phyloP scores from a whole-genome alignment of 495 filamentous ascomycete genomes.

The Zalerion maritima region DNA sequence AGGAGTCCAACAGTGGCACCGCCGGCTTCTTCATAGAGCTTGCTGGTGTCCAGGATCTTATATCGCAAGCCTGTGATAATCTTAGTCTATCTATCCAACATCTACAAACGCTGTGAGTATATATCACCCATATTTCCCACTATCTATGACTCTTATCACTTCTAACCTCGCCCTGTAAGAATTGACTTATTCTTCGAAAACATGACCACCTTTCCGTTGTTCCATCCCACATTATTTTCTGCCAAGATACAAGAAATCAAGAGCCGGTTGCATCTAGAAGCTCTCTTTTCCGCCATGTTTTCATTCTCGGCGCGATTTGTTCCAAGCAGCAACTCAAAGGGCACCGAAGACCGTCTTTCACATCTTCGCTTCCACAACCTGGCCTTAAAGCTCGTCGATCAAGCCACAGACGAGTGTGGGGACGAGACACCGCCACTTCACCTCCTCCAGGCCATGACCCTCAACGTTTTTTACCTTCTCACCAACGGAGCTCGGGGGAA shows the following conservation, averaged over 20 bases:
- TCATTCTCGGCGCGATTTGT: conserved; percentile 12
- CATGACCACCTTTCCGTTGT: conserved; percentile 16
- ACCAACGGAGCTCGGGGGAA: conserved; percentile 14
- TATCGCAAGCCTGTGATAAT: too few relatives aligned
- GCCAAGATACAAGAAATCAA: conserved; percentile 13
- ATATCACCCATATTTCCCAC: conserved; percentile 4
- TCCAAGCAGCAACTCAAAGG: background rate
- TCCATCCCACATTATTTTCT: conserved; percentile 12
- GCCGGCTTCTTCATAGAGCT: conserved; percentile 6
- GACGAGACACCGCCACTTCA: conserved; percentile 15
- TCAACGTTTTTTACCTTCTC: conserved; percentile 14
- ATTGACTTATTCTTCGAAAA: conserved; percentile 16
- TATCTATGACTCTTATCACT: conserved; percentile 3
- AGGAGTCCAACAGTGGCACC: conserved; percentile 7
- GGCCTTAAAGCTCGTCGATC: conserved; percentile 8
- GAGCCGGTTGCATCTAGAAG: conserved; percentile 8
- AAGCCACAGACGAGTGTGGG: conserved; percentile 12
- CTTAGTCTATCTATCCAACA: too few relatives aligned
- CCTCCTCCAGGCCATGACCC: conserved; percentile 15
- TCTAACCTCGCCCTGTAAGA: conserved; percentile 4
- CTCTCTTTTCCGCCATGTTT: conserved; percentile 17
- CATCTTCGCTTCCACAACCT: conserved; percentile 11
- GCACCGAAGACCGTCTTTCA: conserved; percentile 1
- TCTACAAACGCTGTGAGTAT: too few relatives aligned
- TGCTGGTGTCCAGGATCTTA: conserved; percentile 4